These are phyloP conservation scores for Epichloe scottii DNA, from an alignment of 2,329 filamentous ascomycete genomes.

Conservation along the genomic window DNA sequence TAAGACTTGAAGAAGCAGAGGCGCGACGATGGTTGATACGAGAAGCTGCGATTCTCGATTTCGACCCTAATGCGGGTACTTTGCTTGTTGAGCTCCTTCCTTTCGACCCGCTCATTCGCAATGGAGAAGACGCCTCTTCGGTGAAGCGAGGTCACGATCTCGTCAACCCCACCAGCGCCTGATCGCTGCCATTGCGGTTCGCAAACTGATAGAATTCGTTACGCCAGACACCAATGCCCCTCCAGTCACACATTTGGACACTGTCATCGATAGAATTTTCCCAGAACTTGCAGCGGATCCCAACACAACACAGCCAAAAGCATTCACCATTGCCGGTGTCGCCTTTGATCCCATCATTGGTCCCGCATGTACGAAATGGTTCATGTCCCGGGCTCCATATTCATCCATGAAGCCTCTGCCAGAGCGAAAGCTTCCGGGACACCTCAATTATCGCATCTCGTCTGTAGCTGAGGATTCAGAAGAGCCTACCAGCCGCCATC, in stretches of 20 bases:
- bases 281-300: conserved; percentile 25
- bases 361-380: conserved; percentile 23
- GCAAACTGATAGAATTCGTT: conserved; percentile 36
- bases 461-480: neutral
- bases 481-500: conserved; percentile 5
- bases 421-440: conserved; percentile 13
- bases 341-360: conserved; percentile 22
- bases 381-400: conserved; percentile 35
- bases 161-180: conserved; percentile 25
- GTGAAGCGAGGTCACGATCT: conserved; percentile 12
- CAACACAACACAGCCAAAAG: conserved; percentile 16
- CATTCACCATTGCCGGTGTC: conserved; percentile 29
- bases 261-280: conserved; percentile 34
- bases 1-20: conserved; percentile 32
- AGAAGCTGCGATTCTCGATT: conserved; percentile 32
- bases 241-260: conserved; percentile 30
- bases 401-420: conserved; percentile 23
- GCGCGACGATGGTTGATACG: conserved; percentile 42
- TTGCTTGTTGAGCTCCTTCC: conserved; percentile 32
- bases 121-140: conserved; percentile 10
- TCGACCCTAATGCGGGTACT: conserved; percentile 36
- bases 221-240: conserved; percentile 34
- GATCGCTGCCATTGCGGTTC: conserved; percentile 34
- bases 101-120: conserved; percentile 9
- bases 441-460: conserved; percentile 8